phyloP scores from a whole-genome alignment of 2,329 filamentous ascomycete genomes.

The Epichloe sp. region DNA sequence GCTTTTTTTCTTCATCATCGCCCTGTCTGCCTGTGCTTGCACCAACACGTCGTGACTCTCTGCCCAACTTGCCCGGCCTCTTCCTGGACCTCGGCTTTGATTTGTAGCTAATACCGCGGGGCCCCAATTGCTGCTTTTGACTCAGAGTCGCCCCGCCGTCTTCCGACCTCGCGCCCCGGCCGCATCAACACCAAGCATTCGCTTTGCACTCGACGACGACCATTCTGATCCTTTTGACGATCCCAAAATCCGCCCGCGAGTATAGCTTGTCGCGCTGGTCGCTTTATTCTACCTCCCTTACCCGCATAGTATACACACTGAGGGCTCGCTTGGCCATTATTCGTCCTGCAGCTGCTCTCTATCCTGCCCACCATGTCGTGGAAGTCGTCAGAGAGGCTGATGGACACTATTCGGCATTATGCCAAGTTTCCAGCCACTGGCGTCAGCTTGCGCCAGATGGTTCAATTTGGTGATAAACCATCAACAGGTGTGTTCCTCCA shows the following conservation, averaged over 20 bases:
- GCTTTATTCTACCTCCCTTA: neutral
- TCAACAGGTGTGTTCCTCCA: conserved; percentile 57
- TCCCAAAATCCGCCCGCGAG: neutral
- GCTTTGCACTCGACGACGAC: conserved; percentile 1
- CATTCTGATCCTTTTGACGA: neutral
- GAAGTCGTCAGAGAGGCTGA: conserved; percentile 80
- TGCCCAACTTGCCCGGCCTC: neutral
- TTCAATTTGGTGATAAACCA: conserved; percentile 91
- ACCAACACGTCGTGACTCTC: neutral
- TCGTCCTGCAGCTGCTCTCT: neutral
- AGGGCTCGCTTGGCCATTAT: neutral
- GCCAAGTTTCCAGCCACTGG: conserved; percentile 93
- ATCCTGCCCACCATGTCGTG: conserved; percentile 60
- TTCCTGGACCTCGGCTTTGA: conserved; percentile 6
- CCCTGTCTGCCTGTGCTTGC: neutral
- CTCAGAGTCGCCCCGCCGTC: conserved; percentile 11
- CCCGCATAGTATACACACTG: neutral
- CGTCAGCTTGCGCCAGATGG: conserved; percentile 95
- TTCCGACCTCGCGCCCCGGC: conserved; percentile 7
- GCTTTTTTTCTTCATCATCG: neutral
- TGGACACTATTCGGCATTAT: conserved; percentile 96
- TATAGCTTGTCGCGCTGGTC: neutral
- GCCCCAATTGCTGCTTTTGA: conserved; percentile 11
- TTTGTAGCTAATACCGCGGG: conserved; percentile 8
- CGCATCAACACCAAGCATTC: neutral